phyloP scores from a whole-genome alignment of 73 alveolate genomes.

The Uronychia setigera region DNA sequence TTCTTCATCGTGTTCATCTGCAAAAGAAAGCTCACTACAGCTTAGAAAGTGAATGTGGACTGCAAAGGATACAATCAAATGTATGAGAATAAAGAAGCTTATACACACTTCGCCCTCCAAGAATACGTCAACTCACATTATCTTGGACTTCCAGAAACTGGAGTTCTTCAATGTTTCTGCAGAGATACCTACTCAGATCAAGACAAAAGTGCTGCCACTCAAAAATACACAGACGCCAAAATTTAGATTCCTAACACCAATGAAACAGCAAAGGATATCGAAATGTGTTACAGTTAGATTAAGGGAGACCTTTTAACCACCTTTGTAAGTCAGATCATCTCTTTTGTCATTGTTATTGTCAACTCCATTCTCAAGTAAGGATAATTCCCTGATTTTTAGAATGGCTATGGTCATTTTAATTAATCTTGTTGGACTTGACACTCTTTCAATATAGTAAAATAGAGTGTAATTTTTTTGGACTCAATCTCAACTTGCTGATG shows the following conservation, averaged over 20 bases:
- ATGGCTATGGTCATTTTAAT: background rate
- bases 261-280: constrained; percentile 27
- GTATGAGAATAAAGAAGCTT: background rate
- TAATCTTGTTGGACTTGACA: constrained; percentile 19
- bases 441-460: too few relatives aligned
- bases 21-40: constrained; percentile 8
- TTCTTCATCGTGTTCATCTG: constrained; percentile 16
- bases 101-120: constrained; percentile 4
- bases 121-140: constrained; percentile 7
- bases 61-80: background rate
- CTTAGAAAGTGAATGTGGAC: background rate
- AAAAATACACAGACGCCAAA: constrained; percentile 9
- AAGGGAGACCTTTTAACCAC: constrained; percentile 33
- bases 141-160: constrained; percentile 8
- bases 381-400: background rate
- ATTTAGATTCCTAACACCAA: constrained; percentile 20
- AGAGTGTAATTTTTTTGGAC: constrained; percentile 35
- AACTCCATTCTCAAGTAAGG: constrained; percentile 29
- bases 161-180: constrained; percentile 27
- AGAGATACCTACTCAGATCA: background rate
- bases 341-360: constrained; percentile 20
- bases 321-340: constrained; percentile 13
- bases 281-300: constrained; percentile 1
- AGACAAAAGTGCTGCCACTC: background rate
- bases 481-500: constrained; percentile 6